Conservation (phyloP, 1,139 yeast genomes). For the Dujonia santamariae region DNA sequence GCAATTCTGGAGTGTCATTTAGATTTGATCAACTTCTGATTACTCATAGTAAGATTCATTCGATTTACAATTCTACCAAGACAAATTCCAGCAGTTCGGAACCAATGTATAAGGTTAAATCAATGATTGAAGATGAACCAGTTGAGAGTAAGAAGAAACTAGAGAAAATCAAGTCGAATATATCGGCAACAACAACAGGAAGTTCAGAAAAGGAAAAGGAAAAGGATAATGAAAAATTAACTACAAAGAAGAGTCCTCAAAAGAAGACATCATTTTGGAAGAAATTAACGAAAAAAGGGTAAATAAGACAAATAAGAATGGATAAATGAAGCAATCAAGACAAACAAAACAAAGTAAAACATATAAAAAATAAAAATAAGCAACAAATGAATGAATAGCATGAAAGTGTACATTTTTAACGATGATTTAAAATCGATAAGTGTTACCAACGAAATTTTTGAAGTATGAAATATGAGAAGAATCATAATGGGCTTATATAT, state of each 20-base stretch:
- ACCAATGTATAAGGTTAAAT: conserved; percentile 40
- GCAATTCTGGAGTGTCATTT: conserved; percentile 1
- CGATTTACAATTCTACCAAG: conserved; percentile 23
- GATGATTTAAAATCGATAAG: no score
- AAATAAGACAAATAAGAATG: no score
- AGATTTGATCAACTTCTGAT: conserved; percentile 18
- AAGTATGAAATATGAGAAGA: no score
- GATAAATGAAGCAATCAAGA: no score
- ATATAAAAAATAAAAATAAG: no score
- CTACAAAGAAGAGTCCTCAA: conserved; percentile 10
- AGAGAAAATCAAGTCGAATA: conserved; percentile 10
- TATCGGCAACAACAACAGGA: conserved; percentile 11
- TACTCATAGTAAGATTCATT: conserved; percentile 28
- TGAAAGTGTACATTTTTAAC: no score
- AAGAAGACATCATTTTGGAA: conserved; percentile 31
- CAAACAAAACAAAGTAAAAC: no score
- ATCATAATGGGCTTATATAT: no score
- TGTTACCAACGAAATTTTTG: no score
- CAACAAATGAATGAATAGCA: no score
- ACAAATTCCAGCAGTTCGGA: conserved; percentile 8
- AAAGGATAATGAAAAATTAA: conserved; percentile 9
- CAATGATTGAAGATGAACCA: conserved; percentile 29
- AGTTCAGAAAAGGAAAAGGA: conserved; percentile 11
- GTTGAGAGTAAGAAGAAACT: conserved; percentile 12
- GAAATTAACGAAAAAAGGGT: no score